Conservation (phyloP, 140 eudicot genomes). For the Oenanthe javanica region DNA sequence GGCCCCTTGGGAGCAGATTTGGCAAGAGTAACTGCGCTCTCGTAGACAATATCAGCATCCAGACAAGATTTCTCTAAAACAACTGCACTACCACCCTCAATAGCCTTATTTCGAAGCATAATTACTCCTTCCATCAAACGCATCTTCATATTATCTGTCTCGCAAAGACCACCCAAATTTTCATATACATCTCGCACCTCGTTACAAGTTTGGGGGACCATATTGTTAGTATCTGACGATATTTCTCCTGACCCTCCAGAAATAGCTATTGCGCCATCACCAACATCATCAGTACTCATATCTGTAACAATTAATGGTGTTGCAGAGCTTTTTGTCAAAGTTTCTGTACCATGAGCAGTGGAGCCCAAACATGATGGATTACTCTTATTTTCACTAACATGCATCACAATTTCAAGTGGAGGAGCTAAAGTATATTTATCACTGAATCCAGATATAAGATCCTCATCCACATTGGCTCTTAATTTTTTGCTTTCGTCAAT, state of each 20-base stretch:
- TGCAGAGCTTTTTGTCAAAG: not conserved
- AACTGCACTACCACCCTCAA: constrained; percentile 58
- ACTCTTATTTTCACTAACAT: not conserved
- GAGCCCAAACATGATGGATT: not conserved
- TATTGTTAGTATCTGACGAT: not conserved
- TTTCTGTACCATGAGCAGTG: not conserved
- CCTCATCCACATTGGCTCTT: constrained; percentile 8
- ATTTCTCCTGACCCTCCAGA: not conserved
- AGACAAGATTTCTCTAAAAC: constrained; percentile 42
- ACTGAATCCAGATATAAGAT: not conserved
- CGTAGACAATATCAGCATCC: constrained; percentile 59
- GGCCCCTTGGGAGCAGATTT: constrained; percentile 17
- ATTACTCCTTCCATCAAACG: constrained; percentile 39
- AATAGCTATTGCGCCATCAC: not conserved
- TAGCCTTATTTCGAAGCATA: constrained; percentile 49
- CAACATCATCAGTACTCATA: not conserved
- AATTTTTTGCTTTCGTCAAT: not conserved
- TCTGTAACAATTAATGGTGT: not conserved
- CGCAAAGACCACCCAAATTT: not conserved
- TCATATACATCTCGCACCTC: constrained; percentile 10
- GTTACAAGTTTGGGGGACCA: not conserved
- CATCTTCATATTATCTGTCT: constrained; percentile 9
- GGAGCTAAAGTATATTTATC: not conserved
- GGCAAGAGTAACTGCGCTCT: constrained; percentile 53
- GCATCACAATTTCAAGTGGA: not conserved